Evolutionary conservation across 306 rosid species (phyloP), one percentile per base, ranked within the genome.

Genomic region (Lotus japonicus): DNA sequence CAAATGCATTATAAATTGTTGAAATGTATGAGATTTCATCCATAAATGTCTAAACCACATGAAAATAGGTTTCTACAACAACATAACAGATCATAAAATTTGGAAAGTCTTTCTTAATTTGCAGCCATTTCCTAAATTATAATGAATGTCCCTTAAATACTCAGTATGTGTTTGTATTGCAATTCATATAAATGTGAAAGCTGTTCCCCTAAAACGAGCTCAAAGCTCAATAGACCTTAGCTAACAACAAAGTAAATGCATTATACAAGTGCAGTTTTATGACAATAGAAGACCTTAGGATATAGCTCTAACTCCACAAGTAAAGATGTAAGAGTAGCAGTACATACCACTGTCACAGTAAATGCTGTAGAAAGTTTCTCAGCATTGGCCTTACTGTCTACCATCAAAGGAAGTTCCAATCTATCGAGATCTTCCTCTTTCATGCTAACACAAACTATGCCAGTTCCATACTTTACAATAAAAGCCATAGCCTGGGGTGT

Each of bases 401-500:
- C 97, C 97, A 91, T 91, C 73, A 88, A 71, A 77, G 97, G 97
- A 67, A 91, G 86, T 52, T 84, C 80, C 77, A 91, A 74, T 73
- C 92, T 86, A 81, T 91, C 91, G 50, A 91, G 79, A 83, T 86
- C 91, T 73, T 86, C 89, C 42, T 75, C 95, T 63, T 63, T 84
- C 92, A 91, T 91, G 79, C 95, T 89, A 15, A 91, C 91, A 42
- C 97, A 91, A 52, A 91, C 84, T 70, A 91, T 91, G 21, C 97
- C 97, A 60, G 92, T 91, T 68, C 97, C 95, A 71, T 91, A 82
- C 81, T 88, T 91, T 5, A 91, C 97, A 70, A 91, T 86, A 70
- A 91, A 91, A 67, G 97, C 97, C 97, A 91, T 88, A 73, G 97
- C 97, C 72, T 91, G 91, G 11, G 97, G 89, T 21, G 97, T 91